Base-by-base conservation (phyloP, 2,329 filamentous ascomycete genomes). In the Podosphaera xanthii region DNA sequence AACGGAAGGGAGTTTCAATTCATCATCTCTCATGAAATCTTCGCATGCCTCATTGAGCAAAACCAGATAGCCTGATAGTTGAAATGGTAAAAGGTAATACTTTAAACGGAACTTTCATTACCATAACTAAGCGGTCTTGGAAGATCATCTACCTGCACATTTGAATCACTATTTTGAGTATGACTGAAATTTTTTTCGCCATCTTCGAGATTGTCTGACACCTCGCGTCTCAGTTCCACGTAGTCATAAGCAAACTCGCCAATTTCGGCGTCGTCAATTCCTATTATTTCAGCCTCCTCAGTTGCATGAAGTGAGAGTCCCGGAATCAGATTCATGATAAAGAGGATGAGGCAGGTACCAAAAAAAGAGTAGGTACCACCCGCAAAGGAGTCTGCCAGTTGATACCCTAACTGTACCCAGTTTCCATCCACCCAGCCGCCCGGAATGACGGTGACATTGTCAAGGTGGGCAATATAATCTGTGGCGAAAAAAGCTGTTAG, bases 181-280 rank as follows among this genome's bases (percentile, higher is more conserved):
- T 5, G 10, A 40, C 36, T 40, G 5, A 40, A 40, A 0, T 1
- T 40, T 22, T 22, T 22, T 22, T 22, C 22, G 22, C 22, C 22
- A 40, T 5, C 6, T 6, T 40, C 36, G 36, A 40, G 36, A 40
- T 10, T 10, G 10, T 40, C 5, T 6, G 10, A 10, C 10, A 40
- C 36, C 5, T 40, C 36, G 36, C 36, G 36, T 40, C 36, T 40
- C 36, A 62, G 56, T 57, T 62, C 61, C 10, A 60, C 58, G 59
- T 92, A 94, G 71, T 94, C 87, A 70, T 94, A 94, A 30, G 87
- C 87, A 69, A 91, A 94, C 73, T 94, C 88, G 70, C 88, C 88
- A 67, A 94, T 86, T 71, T 94, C 87, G 38, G 85, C 82, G 65
- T 94, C 87, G 67, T 92, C 87, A 60, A 92, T 87, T 62, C 87